A percentile compares a stretch with the other conserved stretches of the same genome.
Evolutionary conservation across 148 eudicot species (phyloP).

Genomic region (Polygonum aviculare): DNA sequence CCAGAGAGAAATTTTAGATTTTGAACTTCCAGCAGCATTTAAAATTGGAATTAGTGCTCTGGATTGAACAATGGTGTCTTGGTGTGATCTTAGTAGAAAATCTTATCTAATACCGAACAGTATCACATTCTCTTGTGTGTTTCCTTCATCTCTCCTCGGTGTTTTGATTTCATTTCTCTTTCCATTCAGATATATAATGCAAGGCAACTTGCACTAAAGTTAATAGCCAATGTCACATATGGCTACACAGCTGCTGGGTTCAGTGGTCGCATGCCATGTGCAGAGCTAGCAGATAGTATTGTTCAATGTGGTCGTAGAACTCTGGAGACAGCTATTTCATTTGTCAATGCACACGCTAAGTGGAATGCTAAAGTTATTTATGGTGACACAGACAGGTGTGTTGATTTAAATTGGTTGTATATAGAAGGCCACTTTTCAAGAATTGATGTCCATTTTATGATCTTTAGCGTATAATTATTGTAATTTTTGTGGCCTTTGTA

Average conservation of each 20-base stretch:
- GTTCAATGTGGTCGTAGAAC: slow-evolving; percentile 99
- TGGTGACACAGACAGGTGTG: slow-evolving; percentile 95
- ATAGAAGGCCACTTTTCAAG: neutral
- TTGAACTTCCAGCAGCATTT: neutral
- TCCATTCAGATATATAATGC: slow-evolving; percentile 65
- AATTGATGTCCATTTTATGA: neutral
- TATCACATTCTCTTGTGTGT: neutral
- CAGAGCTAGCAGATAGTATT: slow-evolving; percentile 96
- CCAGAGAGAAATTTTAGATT: neutral
- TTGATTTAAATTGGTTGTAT: neutral
- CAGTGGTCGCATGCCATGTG: slow-evolving; percentile 99
- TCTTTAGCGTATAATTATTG: neutral
- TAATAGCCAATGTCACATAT: slow-evolving; percentile 92
- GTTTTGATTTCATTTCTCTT: neutral
- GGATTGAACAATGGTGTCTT: neutral
- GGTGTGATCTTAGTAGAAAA: neutral
- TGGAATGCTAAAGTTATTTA: slow-evolving; percentile 91
- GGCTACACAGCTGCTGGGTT: slow-evolving; percentile 99
- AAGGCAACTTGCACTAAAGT: slow-evolving; percentile 89
- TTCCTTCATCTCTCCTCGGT: neutral
- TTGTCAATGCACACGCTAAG: slow-evolving; percentile 55
- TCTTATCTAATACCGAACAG: neutral
- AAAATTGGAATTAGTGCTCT: neutral
- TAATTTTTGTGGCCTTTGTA: neutral
- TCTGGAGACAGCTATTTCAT: slow-evolving; percentile 75